Evolutionary conservation across 176 grass and related monocot genomes (phyloP), one percentile per base, ranked within the genome.

Genomic region (Guadua angustifolia): DNA sequence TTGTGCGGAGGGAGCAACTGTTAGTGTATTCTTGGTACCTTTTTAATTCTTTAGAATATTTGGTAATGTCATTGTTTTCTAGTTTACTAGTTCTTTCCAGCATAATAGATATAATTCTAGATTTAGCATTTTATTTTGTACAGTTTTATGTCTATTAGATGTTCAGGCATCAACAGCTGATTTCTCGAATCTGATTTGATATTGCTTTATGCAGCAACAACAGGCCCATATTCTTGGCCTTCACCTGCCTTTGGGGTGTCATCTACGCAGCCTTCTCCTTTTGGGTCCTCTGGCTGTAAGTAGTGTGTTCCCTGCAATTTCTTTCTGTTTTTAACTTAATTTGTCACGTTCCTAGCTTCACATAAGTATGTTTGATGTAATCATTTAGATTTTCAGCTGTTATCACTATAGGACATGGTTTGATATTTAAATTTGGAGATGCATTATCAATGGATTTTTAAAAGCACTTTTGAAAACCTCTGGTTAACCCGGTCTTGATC

Each of bases 131-230:
- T 29, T 29, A 29, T 29, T 29, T 29, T 29, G 29, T 29, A 29
- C 29, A 29, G 29, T 29, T 29, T 29, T 29, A 29, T 29, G 29
- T 29, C 29, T 29, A 29, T 29, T 29, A 29, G 29, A 29, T 62
- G 39, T 78, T 78, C 40, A 75, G 19, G 12, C 19, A 58, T 21
- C 52, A 58, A 51, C 35, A 58, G 52, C 35, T 75, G 35, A 58
- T 58, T 75, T 75, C 10, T 60, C 21, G 15, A 39, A 43, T 25
- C 53, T 59, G 53, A 40, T 42, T 76, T 77, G 19, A 76, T 43
- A 77, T 78, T 78, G 75, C 56, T 62, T 62, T 78, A 24, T 78
- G 25, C 56, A 78, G 51, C 56, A 44, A 62, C 56, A 29, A 61
- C 4, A 62, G 75, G 55, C 33, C 35, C 56, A 24, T 36, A 24